Percentiles rank a stretch among this genome's conserved stretches.
Conservation (phyloP, 805 yeast species). For the Candida succiphila region DNA sequence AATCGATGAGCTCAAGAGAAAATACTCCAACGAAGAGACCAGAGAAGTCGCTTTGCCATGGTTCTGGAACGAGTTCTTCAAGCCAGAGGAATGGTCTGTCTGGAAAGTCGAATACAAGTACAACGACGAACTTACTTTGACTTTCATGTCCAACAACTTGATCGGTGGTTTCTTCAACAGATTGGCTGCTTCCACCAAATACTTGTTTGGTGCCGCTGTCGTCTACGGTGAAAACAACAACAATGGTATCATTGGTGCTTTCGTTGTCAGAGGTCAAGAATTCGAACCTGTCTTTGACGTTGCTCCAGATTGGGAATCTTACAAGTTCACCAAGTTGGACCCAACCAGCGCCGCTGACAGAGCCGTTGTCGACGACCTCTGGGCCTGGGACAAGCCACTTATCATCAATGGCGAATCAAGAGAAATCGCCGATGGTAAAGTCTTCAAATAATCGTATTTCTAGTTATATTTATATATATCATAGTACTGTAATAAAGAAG, state of each 20-base stretch:
- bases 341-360: constrained; percentile 65
- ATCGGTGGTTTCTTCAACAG: constrained; percentile 98
- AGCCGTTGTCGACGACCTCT: constrained; percentile 78
- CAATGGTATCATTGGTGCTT: constrained; percentile 94
- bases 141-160: constrained; percentile 97
- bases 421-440: constrained; percentile 96
- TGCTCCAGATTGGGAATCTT: constrained; percentile 99
- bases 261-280: constrained; percentile 93
- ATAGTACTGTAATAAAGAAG: too few species aligned
- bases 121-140: constrained; percentile 93
- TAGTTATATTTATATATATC: too few species aligned
- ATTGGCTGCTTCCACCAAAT: constrained; percentile 83
- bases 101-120: constrained; percentile 95
- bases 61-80: constrained; percentile 91
- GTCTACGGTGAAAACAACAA: constrained; percentile 98
- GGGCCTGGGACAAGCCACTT: constrained; percentile 98
- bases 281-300: constrained; percentile 86
- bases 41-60: constrained; percentile 90
- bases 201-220: constrained; percentile 85
- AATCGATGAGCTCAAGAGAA: constrained; percentile 92
- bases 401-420: constrained; percentile 65
- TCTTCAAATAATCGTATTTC: constrained; percentile 92
- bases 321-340: constrained; percentile 74
- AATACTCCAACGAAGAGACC: constrained; percentile 95
- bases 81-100: constrained; percentile 87